Evolutionary conservation across 2,329 filamentous ascomycete species (phyloP).

Genomic region (Neonectria sp.): DNA sequence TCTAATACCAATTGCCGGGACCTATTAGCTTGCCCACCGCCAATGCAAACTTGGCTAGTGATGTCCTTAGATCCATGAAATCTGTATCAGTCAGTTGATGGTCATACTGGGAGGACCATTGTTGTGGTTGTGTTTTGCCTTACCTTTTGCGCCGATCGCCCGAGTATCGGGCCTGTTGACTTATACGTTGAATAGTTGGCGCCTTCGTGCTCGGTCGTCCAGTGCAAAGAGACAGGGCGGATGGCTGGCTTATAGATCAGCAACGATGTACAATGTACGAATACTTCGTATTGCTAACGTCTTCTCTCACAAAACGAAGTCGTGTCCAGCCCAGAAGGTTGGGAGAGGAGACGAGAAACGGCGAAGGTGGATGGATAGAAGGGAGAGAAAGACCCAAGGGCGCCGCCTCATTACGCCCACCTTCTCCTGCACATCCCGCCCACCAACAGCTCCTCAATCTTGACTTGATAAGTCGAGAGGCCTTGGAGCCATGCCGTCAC

Average conservation of each 20-base stretch:
- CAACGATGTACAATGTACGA: neutral
- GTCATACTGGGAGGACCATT: constrained; percentile 3
- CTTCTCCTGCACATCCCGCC: constrained; percentile 8
- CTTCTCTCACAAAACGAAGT: neutral
- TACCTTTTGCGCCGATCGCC: constrained; percentile 33
- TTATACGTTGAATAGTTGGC: constrained; percentile 18
- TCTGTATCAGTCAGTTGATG: constrained; percentile 38
- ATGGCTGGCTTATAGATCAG: constrained; percentile 1
- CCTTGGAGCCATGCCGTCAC: constrained; percentile 45
- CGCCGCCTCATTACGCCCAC: constrained; percentile 36
- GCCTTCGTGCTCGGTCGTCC: constrained; percentile 6
- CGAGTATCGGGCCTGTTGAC: constrained; percentile 35
- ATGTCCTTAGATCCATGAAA: constrained; percentile 46
- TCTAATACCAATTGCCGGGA: constrained; percentile 29
- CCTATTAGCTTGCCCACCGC: constrained; percentile 25
- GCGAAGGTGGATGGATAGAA: constrained; percentile 23
- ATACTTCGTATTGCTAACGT: constrained; percentile 6
- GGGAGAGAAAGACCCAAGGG: constrained; percentile 15
- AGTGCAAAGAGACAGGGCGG: constrained; percentile 9
- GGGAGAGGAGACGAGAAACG: constrained; percentile 22
- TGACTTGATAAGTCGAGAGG: constrained; percentile 25
- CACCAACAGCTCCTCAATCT: constrained; percentile 20
- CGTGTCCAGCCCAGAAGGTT: constrained; percentile 18
- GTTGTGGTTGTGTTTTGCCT: constrained; percentile 22
- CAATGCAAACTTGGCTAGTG: constrained; percentile 37